Conservation (phyloP, 352 stramenopile species). For the Pythium monospermum region DNA sequence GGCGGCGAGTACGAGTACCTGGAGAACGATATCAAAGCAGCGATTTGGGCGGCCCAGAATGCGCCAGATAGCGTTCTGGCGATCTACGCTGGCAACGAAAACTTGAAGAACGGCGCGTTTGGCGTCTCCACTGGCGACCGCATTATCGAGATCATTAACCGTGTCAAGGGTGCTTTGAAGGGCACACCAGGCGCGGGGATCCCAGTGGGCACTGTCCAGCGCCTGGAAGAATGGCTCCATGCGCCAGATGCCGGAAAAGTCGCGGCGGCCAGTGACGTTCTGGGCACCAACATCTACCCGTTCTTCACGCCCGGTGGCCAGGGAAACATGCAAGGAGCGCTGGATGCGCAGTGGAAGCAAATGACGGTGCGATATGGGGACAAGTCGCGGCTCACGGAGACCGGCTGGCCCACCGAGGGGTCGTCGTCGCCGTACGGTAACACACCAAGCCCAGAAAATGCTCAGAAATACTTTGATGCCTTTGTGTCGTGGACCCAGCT, state of each 20-base stretch:
- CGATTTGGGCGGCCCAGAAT: constrained; percentile 37
- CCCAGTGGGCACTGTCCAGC: constrained; percentile 51
- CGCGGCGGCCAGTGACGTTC: constrained; percentile 28
- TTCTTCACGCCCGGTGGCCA: constrained; percentile 24
- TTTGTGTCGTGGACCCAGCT: constrained; percentile 28
- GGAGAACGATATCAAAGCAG: constrained; percentile 58
- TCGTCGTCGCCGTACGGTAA: constrained; percentile 23
- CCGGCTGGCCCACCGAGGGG: constrained; percentile 18
- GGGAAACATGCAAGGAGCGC: constrained; percentile 16
- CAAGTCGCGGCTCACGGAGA: constrained; percentile 29
- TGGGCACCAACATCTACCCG: constrained; percentile 37
- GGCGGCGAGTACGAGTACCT: constrained; percentile 17
- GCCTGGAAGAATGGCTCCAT: constrained; percentile 32
- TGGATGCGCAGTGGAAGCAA: constrained; percentile 19
- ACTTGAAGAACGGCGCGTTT: constrained; percentile 50
- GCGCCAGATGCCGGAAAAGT: constrained; percentile 23
- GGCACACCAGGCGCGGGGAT: constrained; percentile 32
- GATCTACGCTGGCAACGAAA: constrained; percentile 75
- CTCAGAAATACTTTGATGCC: constrained; percentile 40
- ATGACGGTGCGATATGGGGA: constrained; percentile 18
- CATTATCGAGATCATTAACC: constrained; percentile 45
- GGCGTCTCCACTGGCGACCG: constrained; percentile 30
- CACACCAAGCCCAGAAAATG: constrained; percentile 25
- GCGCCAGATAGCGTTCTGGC: constrained; percentile 36
- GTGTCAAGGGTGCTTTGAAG: constrained; percentile 39